These are phyloP conservation scores for Cordyceps militaris DNA, from an alignment of 2,329 filamentous ascomycete species.

Conservation along the genomic window DNA sequence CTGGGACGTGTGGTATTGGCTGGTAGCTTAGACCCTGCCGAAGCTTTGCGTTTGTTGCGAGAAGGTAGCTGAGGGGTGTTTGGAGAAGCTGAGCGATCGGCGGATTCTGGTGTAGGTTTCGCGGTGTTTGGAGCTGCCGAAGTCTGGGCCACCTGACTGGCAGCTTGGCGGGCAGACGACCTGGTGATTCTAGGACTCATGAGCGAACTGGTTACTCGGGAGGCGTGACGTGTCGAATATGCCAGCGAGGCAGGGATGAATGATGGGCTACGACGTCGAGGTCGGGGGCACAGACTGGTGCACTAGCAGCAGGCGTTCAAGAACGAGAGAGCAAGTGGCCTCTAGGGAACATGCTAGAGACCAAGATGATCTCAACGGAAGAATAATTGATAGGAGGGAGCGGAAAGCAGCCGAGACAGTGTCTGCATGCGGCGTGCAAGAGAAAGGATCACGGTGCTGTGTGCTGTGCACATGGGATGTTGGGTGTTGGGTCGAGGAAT, in stretches of 20 bases:
- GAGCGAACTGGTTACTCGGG: slow-evolving; percentile 47
- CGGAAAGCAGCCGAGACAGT: not conserved
- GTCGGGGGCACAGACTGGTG: not conserved
- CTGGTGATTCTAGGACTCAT: slow-evolving; percentile 97
- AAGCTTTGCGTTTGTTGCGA: slow-evolving; percentile 79
- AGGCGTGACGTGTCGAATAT: slow-evolving; percentile 13
- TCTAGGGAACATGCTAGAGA: not conserved
- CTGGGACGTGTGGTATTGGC: slow-evolving; percentile 22
- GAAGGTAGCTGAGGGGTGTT: slow-evolving; percentile 37
- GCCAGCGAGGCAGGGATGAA: not conserved
- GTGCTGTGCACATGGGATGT: not conserved
- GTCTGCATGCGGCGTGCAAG: not conserved
- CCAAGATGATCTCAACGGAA: not conserved
- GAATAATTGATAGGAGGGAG: not conserved
- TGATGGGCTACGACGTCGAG: not conserved
- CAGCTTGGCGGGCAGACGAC: slow-evolving; percentile 86
- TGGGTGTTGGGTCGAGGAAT: not conserved
- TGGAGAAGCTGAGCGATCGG: slow-evolving; percentile 31
- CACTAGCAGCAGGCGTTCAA: slow-evolving; percentile 9
- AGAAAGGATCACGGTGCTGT: slow-evolving; percentile 12
- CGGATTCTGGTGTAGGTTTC: slow-evolving; percentile 31
- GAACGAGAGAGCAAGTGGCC: slow-evolving; percentile 12
- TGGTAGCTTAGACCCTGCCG: slow-evolving; percentile 45
- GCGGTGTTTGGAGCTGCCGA: slow-evolving; percentile 34
- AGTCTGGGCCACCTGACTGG: slow-evolving; percentile 49